Evolutionary conservation across 768 basidiomycete species (phyloP).

Genomic region (Neoboletus magnificus): DNA sequence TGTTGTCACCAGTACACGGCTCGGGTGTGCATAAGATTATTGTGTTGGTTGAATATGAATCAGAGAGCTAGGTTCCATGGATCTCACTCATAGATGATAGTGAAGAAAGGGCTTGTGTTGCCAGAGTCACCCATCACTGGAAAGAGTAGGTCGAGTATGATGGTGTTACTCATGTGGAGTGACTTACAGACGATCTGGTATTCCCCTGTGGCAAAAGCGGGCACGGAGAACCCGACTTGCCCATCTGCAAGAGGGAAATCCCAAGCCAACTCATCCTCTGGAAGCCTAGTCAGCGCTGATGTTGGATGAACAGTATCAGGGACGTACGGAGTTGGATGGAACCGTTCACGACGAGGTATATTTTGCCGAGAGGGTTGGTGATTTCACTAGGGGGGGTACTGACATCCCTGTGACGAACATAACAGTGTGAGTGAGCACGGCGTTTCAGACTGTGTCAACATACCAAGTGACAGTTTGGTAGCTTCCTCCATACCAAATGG

Average conservation of each 20-base stretch:
- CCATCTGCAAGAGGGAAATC: conserved; percentile 33
- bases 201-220: conserved; percentile 26
- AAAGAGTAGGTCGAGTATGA: neutral
- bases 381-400: conserved; percentile 26
- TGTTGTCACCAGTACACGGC: neutral
- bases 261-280: conserved; percentile 23
- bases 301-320: neutral
- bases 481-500: too few relatives aligned
- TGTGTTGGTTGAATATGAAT: too few relatives aligned
- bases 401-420: conserved; percentile 28
- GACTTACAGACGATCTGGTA: conserved; percentile 36
- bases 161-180: neutral
- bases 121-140: conserved; percentile 18
- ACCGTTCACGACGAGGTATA: conserved; percentile 27
- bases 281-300: conserved; percentile 1
- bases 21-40: too few relatives aligned
- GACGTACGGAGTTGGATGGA: conserved; percentile 25
- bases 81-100: conserved; percentile 8
- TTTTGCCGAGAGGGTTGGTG: conserved; percentile 30
- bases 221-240: conserved; percentile 21
- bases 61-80: neutral
- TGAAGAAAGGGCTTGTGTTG: conserved; percentile 17
- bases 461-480: too few relatives aligned
- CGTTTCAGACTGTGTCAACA: too few relatives aligned
- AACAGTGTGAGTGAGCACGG: neutral